phyloP scores from a whole-genome alignment of 768 basidiomycete species.

The Dacryopinax primogenitus region DNA sequence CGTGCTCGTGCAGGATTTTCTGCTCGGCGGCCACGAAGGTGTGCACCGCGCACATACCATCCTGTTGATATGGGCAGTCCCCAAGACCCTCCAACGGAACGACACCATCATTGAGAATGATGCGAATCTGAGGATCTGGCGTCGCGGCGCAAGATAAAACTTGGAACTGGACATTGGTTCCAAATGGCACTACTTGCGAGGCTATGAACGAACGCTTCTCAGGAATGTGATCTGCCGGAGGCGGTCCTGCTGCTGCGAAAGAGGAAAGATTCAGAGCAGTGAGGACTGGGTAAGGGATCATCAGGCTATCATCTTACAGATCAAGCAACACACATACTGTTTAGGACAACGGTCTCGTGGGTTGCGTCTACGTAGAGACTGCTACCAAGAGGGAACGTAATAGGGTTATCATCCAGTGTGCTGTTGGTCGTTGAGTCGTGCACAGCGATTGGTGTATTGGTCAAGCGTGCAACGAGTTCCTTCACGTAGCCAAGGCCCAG shows the following conservation, averaged over 20 bases:
- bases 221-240: constrained; percentile 62
- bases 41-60: constrained; percentile 29
- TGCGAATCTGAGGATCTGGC: constrained; percentile 22
- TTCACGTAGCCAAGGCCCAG: constrained; percentile 72
- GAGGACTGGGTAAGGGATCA: constrained; percentile 38
- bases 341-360: constrained; percentile 84
- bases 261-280: constrained; percentile 74
- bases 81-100: constrained; percentile 25
- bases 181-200: constrained; percentile 31
- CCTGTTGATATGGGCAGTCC: constrained; percentile 25
- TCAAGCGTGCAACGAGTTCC: constrained; percentile 71
- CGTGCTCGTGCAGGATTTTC: constrained; percentile 25
- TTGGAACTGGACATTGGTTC: constrained; percentile 52
- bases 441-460: constrained; percentile 24
- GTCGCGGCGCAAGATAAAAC: constrained; percentile 24
- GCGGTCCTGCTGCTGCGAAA: constrained; percentile 57
- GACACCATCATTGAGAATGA: constrained; percentile 30
- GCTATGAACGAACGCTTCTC: constrained; percentile 27
- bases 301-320: not conserved
- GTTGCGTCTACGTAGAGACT: constrained; percentile 77
- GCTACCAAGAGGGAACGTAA: constrained; percentile 41
- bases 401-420: constrained; percentile 27
- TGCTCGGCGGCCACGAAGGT: constrained; percentile 25
- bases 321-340: constrained; percentile 37
- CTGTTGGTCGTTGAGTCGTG: constrained; percentile 32